phyloP scores from a whole-genome alignment of 495 filamentous ascomycete species.

The Neurospora sp. region DNA sequence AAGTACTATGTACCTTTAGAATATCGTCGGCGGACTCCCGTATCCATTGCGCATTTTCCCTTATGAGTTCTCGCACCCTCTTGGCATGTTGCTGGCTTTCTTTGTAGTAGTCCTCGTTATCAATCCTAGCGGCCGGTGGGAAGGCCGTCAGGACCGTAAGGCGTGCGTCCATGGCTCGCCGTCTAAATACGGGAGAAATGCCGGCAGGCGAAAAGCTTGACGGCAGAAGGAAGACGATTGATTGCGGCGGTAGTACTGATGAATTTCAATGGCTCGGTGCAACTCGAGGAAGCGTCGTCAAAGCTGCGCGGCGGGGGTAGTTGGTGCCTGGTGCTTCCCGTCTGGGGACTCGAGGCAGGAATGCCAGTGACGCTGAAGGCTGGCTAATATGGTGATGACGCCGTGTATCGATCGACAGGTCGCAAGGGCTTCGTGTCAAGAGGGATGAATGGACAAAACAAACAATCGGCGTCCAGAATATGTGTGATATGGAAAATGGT shows the following conservation, averaged over 20 bases:
- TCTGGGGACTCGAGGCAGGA: neutral
- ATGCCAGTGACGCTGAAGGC: neutral
- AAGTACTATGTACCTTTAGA: constrained; percentile 17
- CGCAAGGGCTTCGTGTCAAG: neutral
- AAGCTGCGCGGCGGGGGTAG: neutral
- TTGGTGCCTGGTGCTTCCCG: neutral
- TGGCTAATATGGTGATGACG: neutral
- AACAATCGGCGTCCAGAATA: neutral
- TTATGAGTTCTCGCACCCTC: constrained; percentile 22
- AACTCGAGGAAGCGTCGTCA: neutral
- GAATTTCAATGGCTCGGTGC: neutral
- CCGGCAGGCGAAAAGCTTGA: neutral
- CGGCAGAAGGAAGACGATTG: neutral
- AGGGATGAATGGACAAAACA: neutral
- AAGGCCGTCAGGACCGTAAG: constrained; percentile 30
- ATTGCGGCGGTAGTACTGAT: neutral
- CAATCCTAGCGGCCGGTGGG: constrained; percentile 17
- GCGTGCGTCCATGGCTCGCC: constrained; percentile 25
- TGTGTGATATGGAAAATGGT: neutral
- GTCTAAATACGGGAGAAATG: neutral
- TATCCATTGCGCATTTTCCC: constrained; percentile 12
- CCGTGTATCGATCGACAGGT: neutral
- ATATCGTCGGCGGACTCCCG: constrained; percentile 15
- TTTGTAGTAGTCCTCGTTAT: constrained; percentile 19
- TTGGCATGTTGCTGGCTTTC: constrained; percentile 18